phyloP scores from a whole-genome alignment of 306 rosid genomes.

The Coriaria nepalensis region DNA sequence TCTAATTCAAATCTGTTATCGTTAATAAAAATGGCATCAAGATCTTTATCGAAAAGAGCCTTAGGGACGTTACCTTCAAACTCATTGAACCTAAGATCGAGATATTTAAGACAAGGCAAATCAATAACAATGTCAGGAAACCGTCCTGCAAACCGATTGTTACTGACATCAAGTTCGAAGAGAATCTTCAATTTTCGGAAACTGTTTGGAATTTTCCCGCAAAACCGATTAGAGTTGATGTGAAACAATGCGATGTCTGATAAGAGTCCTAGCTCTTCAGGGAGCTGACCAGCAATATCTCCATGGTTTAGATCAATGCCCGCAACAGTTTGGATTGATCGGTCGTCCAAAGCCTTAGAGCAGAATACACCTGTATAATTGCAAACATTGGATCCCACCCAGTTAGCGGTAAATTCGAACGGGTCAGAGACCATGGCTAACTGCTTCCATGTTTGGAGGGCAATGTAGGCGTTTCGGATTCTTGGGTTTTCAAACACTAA shows the following conservation, averaged over 20 bases:
- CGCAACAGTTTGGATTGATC: constrained; percentile 37
- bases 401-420: constrained; percentile 25
- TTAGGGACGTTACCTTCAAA: constrained; percentile 48
- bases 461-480: constrained; percentile 39
- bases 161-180: constrained; percentile 50
- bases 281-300: constrained; percentile 65
- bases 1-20: constrained; percentile 38
- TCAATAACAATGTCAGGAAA: constrained; percentile 42
- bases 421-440: constrained; percentile 62
- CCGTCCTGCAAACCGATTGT: constrained; percentile 50
- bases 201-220: constrained; percentile 45
- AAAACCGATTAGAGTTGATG: constrained; percentile 55
- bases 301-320: constrained; percentile 71
- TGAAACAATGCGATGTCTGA: constrained; percentile 48
- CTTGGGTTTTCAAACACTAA: constrained; percentile 34
- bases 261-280: constrained; percentile 43
- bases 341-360: constrained; percentile 26
- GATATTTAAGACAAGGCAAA: constrained; percentile 36
- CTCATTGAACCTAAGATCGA: constrained; percentile 62
- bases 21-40: constrained; percentile 64
- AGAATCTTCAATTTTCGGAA: constrained; percentile 31
- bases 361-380: constrained; percentile 50
- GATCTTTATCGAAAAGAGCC: constrained; percentile 46
- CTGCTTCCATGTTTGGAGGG: constrained; percentile 53
- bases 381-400: constrained; percentile 56